A percentile compares a stretch with the other conserved stretches of the same genome.
These are phyloP conservation scores for Pluteus cervinus DNA, from an alignment of 768 basidiomycete genomes.

Conservation along the genomic window DNA sequence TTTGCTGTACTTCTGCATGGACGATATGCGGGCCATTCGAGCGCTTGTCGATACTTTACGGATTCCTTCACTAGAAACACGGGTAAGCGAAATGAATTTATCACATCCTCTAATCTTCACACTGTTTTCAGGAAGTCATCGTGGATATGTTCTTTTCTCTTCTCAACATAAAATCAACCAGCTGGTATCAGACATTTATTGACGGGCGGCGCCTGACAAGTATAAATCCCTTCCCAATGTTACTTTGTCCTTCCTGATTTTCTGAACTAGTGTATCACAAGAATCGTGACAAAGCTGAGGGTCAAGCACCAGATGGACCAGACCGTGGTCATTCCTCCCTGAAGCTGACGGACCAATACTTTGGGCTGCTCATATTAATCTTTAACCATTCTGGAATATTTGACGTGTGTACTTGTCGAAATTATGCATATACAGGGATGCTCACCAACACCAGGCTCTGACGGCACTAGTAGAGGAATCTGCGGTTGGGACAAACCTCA, in stretches of 20 bases:
- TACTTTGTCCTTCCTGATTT: no score
- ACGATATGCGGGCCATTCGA: constrained; percentile 80
- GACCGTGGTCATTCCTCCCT: constrained; percentile 53
- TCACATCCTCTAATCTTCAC: background rate
- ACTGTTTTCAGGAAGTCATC: constrained; percentile 68
- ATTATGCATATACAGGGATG: no score
- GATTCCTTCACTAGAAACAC: constrained; percentile 81
- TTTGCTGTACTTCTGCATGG: constrained; percentile 89
- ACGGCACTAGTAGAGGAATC: constrained; percentile 81
- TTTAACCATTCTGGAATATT: constrained; percentile 84
- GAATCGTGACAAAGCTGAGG: constrained; percentile 33
- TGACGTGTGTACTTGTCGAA: constrained; percentile 50
- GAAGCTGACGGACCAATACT: constrained; percentile 89
- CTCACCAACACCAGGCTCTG: constrained; percentile 79
- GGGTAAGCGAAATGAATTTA: constrained; percentile 44
- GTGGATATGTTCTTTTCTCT: constrained; percentile 94
- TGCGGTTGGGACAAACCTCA: constrained; percentile 62
- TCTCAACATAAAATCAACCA: constrained; percentile 85
- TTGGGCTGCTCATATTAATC: constrained; percentile 77
- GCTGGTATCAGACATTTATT: constrained; percentile 91
- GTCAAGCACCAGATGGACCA: constrained; percentile 23
- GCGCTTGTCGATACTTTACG: constrained; percentile 80
- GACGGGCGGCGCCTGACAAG: constrained; percentile 85
- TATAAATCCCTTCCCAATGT: no score
- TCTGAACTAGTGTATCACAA: constrained; percentile 59